Base-by-base conservation (phyloP, 441 rosid species). In the Croton laevigatus region DNA sequence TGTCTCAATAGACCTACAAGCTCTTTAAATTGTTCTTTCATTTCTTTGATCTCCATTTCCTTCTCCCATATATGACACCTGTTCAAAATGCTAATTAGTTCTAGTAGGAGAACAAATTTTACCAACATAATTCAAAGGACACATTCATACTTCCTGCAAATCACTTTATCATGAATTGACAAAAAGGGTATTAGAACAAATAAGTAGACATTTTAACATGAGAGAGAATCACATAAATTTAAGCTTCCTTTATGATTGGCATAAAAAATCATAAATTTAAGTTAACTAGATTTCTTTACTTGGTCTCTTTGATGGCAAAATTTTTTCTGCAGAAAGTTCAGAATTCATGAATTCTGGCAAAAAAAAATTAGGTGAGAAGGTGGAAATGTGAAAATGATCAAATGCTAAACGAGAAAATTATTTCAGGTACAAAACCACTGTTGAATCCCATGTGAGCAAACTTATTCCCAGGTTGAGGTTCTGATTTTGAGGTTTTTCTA, bases 41-140 rank as follows among this genome's bases (percentile, higher is more conserved):
- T 91, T 84, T 93, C 97, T 80, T 85, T 91, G 73, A 86, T 84
- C 71, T 95, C 99, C 76, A 85, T 77, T 66, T 87, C 93, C 72
- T 87, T 95, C 77, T 93, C 99, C 99, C 98, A 95, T 67, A 85
- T 42, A 58, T 89, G 96, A 78, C 98, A 95, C 82, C 99, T 92
- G 82, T 68, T 69, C 44, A 69, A 74, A 36, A 60, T 27, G 13
- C 61, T 44, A 42, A 46, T 14, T 54, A 58, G 36, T 46, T 27
- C 23, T 38, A 34, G 32, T 5, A 46, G 37, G 23, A 13, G 34
- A 52, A 64, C 10, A 71, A 27, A 40, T 9, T 32, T 66, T 66
- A 11, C 37, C 58, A 20, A 22, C 61, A 52, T 51, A 70, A 59
- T 42, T 40, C 59, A 64, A 13, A 38, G 17, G 6, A 13, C 57